Evolutionary conservation across 441 rosid genomes (phyloP).

Genomic region (Arabidopsis hybrid): DNA sequence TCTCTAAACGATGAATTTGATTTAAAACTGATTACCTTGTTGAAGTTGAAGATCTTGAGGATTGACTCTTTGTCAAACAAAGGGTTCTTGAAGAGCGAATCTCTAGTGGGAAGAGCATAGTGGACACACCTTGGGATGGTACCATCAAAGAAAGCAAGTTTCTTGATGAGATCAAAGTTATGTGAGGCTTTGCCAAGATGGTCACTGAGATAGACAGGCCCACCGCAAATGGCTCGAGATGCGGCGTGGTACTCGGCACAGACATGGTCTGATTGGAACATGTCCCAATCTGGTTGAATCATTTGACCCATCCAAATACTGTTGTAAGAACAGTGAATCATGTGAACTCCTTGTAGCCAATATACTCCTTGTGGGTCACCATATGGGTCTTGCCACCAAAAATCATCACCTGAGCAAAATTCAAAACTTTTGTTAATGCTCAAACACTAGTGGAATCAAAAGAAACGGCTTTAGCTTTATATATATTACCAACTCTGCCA

Average conservation of each 20-base stretch:
- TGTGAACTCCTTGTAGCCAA: constrained; percentile 85
- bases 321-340: constrained; percentile 86
- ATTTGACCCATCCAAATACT: constrained; percentile 88
- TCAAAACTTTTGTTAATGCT: not conserved
- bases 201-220: constrained; percentile 83
- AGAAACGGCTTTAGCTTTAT: not conserved
- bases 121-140: constrained; percentile 74
- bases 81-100: constrained; percentile 78
- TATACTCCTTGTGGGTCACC: constrained; percentile 85
- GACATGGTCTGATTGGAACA: constrained; percentile 86
- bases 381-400: constrained; percentile 87
- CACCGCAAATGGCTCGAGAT: constrained; percentile 82
- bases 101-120: constrained; percentile 77
- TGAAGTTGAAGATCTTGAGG: constrained; percentile 84
- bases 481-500: constrained; percentile 70
- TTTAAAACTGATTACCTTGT: constrained; percentile 55
- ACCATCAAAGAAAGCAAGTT: constrained; percentile 72
- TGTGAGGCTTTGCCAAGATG: constrained; percentile 58
- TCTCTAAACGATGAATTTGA: not conserved
- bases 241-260: constrained; percentile 87
- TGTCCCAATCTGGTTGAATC: constrained; percentile 90
- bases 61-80: constrained; percentile 65
- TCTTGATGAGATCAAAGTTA: constrained; percentile 67
- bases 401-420: constrained; percentile 67
- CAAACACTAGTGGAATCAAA: not conserved